These are phyloP conservation scores for Lichtheimia corymbifera DNA, from an alignment of 371 early-diverging fungal genomes.

Conservation along the genomic window DNA sequence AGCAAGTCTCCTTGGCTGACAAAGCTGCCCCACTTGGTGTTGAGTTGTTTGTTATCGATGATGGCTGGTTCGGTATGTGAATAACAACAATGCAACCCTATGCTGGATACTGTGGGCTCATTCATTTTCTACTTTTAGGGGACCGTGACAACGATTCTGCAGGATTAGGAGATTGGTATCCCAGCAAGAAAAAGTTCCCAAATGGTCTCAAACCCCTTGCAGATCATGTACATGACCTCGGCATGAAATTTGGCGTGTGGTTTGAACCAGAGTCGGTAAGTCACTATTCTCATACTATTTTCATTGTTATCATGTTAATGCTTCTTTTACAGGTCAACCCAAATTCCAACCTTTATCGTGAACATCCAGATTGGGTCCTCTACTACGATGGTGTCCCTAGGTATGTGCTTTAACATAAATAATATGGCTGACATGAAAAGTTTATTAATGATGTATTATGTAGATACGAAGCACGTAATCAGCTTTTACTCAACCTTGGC, in stretches of 20 bases:
- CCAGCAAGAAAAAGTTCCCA: slow-evolving; percentile 47
- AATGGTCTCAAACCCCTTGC: slow-evolving; percentile 47
- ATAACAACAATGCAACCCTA: no score
- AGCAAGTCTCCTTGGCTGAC: slow-evolving; percentile 25
- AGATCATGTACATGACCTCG: slow-evolving; percentile 39
- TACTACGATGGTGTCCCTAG: slow-evolving; percentile 17
- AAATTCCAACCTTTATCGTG: slow-evolving; percentile 41
- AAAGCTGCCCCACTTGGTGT: slow-evolving; percentile 36
- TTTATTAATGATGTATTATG: neutral
- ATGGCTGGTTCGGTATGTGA: slow-evolving; percentile 51
- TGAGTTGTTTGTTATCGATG: slow-evolving; percentile 54
- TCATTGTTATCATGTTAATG: neutral
- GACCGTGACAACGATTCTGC: slow-evolving; percentile 37
- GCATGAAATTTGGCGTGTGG: slow-evolving; percentile 61
- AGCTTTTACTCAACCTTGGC: slow-evolving; percentile 37
- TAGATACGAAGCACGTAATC: slow-evolving; percentile 31
- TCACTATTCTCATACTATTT: neutral
- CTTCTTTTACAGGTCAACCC: slow-evolving; percentile 27
- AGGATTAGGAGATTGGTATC: slow-evolving; percentile 59
- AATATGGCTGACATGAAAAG: slow-evolving; percentile 11
- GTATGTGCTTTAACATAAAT: neutral
- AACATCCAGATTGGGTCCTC: slow-evolving; percentile 49
- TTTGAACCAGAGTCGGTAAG: slow-evolving; percentile 52
- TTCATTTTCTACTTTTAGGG: no score
- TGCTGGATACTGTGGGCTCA: no score